A percentile compares a stretch with the other conserved stretches of the same genome.
Conservation (phyloP, 2,329 filamentous ascomycete species). For the Fusarium denticulatum region DNA sequence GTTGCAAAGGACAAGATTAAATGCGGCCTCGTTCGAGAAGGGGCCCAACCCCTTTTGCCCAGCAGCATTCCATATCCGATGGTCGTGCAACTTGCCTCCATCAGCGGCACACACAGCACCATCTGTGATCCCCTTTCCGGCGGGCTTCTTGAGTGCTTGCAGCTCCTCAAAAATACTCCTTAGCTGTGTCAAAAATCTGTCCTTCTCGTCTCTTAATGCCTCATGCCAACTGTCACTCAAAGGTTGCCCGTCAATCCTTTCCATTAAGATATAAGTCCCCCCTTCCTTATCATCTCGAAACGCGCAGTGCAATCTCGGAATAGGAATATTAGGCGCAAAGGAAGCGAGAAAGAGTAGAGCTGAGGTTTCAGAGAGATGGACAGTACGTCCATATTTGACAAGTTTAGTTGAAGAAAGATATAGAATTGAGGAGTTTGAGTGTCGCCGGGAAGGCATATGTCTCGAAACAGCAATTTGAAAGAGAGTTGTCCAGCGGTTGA, state of each 20-base stretch:
- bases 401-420: background rate
- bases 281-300: background rate
- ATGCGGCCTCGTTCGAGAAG: background rate
- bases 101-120: background rate
- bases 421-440: background rate
- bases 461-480: background rate
- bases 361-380: background rate
- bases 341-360: background rate
- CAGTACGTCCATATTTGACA: background rate
- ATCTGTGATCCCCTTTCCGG: background rate
- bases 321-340: background rate
- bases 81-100: background rate
- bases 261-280: background rate
- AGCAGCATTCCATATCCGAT: background rate
- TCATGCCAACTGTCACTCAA: background rate
- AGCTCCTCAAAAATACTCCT: background rate
- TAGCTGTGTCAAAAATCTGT: background rate
- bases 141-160: background rate
- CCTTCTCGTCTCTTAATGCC: background rate
- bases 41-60: background rate
- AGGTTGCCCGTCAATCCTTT: background rate
- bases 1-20: background rate
- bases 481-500: background rate
- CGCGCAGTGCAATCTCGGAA: background rate
- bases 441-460: background rate